Base-by-base conservation (phyloP, 2,329 filamentous ascomycete genomes). In the Daldinia sp. region DNA sequence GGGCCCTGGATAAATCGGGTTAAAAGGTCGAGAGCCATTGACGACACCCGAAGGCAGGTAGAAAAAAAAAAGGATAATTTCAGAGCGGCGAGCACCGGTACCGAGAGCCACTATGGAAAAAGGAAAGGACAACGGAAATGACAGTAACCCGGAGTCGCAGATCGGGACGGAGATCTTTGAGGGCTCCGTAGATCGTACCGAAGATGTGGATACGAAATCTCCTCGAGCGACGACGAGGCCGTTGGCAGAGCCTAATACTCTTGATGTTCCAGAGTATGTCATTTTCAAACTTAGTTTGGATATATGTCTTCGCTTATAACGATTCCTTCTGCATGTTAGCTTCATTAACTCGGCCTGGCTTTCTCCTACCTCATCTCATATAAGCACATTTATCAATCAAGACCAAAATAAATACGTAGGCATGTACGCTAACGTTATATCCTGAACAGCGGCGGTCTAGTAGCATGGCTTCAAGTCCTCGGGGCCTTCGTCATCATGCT, bases 381-480 rank as follows among this genome's bases (percentile, higher is more conserved):
- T 33, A 33, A 33, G 7, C 30, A 42, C 2, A 12, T 4, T 4
- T 37, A 37, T 37, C 35, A 15, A 39, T 4, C 9, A 15, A 13
- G 3, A 35, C 7, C 5, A 12, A 37, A 39, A 39, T 37, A 23
- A 23, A 23, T 23, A 23, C 20, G 2, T 23, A 23, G 20, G 20
- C 2, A 23, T 23, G 12, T 28, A 20, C 44, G 12, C 60, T 67
- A 59, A 69, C n/a, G 0, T 9, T 35, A 20, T 15, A 35, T 33
- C 3, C 5, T 6, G 20, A n/a, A 42, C 28, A 68, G 65, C 58
- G 80, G 81, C 53, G 81, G 81, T 2, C 74, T 78, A 13, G 60
- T 71, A 6, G 81, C 81, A 5, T 83, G 81, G 81, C 74, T 82
- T 15, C 79, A 81, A 60, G 80, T 82, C 7, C 69, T 82, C 46